phyloP scores from a whole-genome alignment of 768 basidiomycete species.

The Boletellus emodensis region DNA sequence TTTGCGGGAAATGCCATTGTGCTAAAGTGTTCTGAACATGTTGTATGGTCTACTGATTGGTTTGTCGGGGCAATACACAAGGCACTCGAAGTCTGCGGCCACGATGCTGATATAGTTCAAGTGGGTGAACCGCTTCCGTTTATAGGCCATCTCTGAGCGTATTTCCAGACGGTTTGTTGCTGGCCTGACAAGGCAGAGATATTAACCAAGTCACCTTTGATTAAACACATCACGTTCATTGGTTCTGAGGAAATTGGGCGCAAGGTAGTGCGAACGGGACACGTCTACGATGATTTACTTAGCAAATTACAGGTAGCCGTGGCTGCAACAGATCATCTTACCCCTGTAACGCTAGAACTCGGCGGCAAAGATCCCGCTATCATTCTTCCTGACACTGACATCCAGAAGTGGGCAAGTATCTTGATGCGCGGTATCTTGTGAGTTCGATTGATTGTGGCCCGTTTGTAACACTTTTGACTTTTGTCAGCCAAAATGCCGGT shows the following conservation, averaged over 20 bases:
- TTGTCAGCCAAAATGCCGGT: conserved; percentile 77
- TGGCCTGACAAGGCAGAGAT: conserved; percentile 83
- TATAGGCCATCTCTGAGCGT: conserved; percentile 5
- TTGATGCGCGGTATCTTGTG: conserved; percentile 94
- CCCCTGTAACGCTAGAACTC: conserved; percentile 89
- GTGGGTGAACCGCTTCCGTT: conserved; percentile 30
- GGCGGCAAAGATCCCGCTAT: conserved; percentile 95
- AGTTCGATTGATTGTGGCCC: conserved; percentile 30
- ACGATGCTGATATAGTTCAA: conserved; percentile 88
- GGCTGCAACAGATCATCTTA: conserved; percentile 82
- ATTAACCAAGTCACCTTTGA: conserved; percentile 70
- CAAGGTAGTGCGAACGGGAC: conserved; percentile 42
- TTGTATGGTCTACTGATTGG: conserved; percentile 86
- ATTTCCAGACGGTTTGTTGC: conserved; percentile 69
- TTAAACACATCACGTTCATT: conserved; percentile 95
- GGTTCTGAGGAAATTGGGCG: conserved; percentile 77
- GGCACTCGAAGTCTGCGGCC: conserved; percentile 77
- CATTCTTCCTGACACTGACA: conserved; percentile 80
- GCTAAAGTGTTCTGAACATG: conserved; percentile 89
- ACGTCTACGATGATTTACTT: neutral
- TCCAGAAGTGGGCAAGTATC: conserved; percentile 72
- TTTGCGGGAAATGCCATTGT: conserved; percentile 90
- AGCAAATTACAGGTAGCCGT: conserved; percentile 58
- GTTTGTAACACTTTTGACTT: neutral
- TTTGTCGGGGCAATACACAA: conserved; percentile 75